Evolutionary conservation across 345 rosid species (phyloP).

Genomic region (Melastoma malabathricum): DNA sequence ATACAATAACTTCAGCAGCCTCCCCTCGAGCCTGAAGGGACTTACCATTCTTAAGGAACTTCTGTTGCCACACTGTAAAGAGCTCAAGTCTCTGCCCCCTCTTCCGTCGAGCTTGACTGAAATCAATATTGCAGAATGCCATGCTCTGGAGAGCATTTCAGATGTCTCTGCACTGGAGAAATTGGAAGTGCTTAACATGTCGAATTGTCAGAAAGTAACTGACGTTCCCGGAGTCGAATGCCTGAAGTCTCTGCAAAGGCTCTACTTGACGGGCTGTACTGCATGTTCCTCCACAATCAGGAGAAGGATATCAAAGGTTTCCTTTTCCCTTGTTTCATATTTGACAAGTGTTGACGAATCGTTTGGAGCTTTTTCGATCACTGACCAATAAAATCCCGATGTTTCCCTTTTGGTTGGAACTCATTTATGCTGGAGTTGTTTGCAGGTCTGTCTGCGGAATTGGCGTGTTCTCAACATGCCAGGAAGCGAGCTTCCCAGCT

Average conservation of each 20-base stretch:
- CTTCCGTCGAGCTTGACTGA: conserved; percentile 32
- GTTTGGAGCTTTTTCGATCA: no score
- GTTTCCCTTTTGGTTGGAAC: no score
- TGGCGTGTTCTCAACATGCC: conserved; percentile 32
- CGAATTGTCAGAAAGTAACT: conserved; percentile 28
- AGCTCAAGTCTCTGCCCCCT: conserved; percentile 37
- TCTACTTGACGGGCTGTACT: conserved; percentile 28
- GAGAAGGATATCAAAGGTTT: conserved; percentile 35
- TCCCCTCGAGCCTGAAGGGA: conserved; percentile 34
- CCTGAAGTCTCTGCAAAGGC: conserved; percentile 21
- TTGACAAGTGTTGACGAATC: no score
- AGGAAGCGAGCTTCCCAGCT: conserved; percentile 45
- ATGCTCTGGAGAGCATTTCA: conserved; percentile 16
- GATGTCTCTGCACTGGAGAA: conserved; percentile 25
- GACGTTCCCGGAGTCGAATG: conserved; percentile 37
- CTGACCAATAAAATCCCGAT: no score
- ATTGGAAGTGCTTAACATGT: conserved; percentile 18
- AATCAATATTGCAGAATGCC: conserved; percentile 23
- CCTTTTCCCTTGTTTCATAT: neutral
- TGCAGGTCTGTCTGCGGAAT: conserved; percentile 33
- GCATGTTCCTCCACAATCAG: conserved; percentile 20
- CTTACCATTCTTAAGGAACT: conserved; percentile 28
- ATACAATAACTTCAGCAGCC: conserved; percentile 27
- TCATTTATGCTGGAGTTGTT: neutral
- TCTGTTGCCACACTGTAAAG: conserved; percentile 18